These are phyloP conservation scores for Murraya paniculata DNA, from an alignment of 345 rosid species.

Conservation along the genomic window DNA sequence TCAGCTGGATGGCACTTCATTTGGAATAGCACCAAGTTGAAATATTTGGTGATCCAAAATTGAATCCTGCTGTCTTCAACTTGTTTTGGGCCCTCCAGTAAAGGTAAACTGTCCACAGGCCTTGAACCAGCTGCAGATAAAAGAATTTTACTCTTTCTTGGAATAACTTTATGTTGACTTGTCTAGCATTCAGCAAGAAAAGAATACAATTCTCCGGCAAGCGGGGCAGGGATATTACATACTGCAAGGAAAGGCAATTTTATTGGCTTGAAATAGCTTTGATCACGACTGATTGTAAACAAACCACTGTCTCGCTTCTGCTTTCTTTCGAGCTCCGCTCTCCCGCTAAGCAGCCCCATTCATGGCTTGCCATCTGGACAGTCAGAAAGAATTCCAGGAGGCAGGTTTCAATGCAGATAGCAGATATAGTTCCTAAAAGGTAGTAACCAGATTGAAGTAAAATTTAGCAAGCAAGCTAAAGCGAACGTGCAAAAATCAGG, in stretches of 20 bases:
- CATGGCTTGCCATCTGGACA: too few relatives aligned
- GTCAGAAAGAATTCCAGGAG: too few relatives aligned
- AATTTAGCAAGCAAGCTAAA: neutral
- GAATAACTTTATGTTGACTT: neutral
- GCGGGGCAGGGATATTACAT: too few relatives aligned
- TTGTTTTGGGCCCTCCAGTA: neutral
- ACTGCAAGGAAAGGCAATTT: too few relatives aligned
- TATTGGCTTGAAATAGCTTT: too few relatives aligned
- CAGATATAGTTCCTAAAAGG: neutral
- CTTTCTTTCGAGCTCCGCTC: too few relatives aligned
- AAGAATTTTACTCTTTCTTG: neutral
- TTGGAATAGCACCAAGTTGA: neutral
- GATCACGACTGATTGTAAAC: too few relatives aligned
- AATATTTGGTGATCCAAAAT: neutral
- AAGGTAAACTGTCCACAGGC: neutral
- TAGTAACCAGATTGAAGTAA: neutral
- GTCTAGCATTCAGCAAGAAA: neutral
- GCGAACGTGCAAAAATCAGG: neutral
- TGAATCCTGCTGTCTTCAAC: neutral
- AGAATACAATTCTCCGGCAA: neutral
- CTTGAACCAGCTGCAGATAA: neutral
- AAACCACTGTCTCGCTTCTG: too few relatives aligned
- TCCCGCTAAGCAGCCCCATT: too few relatives aligned
- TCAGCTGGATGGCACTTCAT: neutral
- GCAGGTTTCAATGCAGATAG: neutral